Conservation (phyloP, 805 yeast species). For the Wickerhamiella slavikovae region DNA sequence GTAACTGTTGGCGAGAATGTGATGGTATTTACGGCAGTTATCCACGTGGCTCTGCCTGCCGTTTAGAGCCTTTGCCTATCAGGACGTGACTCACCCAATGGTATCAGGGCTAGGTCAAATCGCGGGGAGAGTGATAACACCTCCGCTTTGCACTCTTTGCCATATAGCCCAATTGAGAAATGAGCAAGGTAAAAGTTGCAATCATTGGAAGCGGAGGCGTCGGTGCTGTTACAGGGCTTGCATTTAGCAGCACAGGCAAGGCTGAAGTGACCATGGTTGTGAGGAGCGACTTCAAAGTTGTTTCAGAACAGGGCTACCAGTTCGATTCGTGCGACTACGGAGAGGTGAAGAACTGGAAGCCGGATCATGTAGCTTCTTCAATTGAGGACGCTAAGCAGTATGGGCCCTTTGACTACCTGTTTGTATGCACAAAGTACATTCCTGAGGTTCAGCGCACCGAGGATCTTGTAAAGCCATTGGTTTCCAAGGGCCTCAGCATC, state of each 20-base stretch:
- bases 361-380: slow-evolving; percentile 18
- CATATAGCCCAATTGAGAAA: too few relatives aligned
- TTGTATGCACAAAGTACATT: slow-evolving; percentile 41
- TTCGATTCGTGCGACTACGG: slow-evolving; percentile 50
- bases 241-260: slow-evolving; percentile 28
- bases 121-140: too few relatives aligned
- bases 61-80: too few relatives aligned
- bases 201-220: slow-evolving; percentile 76
- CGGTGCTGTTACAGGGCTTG: slow-evolving; percentile 56
- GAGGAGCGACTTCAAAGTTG: slow-evolving; percentile 41
- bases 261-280: slow-evolving; percentile 40
- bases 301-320: slow-evolving; percentile 31
- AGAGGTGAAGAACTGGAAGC: slow-evolving; percentile 30
- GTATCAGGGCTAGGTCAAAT: too few relatives aligned
- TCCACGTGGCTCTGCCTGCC: too few relatives aligned
- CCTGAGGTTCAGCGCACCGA: slow-evolving; percentile 40
- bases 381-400: slow-evolving; percentile 26
- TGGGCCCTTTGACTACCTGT: slow-evolving; percentile 32
- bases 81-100: too few relatives aligned
- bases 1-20: not conserved
- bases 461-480: slow-evolving; percentile 30
- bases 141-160: too few relatives aligned
- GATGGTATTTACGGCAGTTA: too few relatives aligned
- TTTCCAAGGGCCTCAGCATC: slow-evolving; percentile 28
- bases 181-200: slow-evolving; percentile 31